Conservation (phyloP, 176 grass and related monocot genomes). For the Bolboschoenus planiculmis region DNA sequence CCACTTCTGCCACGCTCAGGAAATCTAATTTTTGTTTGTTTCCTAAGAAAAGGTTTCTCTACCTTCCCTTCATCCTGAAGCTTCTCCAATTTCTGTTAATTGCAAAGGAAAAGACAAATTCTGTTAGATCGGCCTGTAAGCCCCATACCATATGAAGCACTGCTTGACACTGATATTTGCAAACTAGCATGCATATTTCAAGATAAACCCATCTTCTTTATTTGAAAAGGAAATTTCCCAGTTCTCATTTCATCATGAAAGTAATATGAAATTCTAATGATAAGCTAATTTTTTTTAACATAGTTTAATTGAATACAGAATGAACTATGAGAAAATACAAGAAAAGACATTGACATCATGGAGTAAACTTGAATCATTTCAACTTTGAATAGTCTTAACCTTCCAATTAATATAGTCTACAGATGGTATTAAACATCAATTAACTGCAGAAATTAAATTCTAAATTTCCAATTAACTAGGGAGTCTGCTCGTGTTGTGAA, state of each 20-base stretch:
- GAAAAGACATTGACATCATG: background rate
- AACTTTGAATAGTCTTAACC: background rate
- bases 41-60: constrained; percentile 92
- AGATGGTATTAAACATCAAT: background rate
- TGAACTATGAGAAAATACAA: background rate
- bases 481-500: background rate
- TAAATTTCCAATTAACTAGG: background rate
- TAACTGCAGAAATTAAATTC: background rate
- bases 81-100: constrained; percentile 91
- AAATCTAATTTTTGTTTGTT: constrained; percentile 94
- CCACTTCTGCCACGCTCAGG: constrained; percentile 86
- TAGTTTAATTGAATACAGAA: background rate
- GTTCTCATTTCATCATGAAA: background rate
- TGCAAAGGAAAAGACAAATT: constrained; percentile 22
- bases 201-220: constrained; percentile 2
- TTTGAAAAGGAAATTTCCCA: background rate
- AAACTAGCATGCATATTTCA: background rate
- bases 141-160: background rate
- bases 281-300: background rate
- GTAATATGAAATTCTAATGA: background rate
- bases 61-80: constrained; percentile 92
- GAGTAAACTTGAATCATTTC: background rate
- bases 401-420: background rate
- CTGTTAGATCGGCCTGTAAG: constrained; percentile 4
- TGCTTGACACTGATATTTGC: background rate